These are phyloP conservation scores for Colletotrichum sp. DNA, from an alignment of 2,329 filamentous ascomycete genomes.

Conservation along the genomic window DNA sequence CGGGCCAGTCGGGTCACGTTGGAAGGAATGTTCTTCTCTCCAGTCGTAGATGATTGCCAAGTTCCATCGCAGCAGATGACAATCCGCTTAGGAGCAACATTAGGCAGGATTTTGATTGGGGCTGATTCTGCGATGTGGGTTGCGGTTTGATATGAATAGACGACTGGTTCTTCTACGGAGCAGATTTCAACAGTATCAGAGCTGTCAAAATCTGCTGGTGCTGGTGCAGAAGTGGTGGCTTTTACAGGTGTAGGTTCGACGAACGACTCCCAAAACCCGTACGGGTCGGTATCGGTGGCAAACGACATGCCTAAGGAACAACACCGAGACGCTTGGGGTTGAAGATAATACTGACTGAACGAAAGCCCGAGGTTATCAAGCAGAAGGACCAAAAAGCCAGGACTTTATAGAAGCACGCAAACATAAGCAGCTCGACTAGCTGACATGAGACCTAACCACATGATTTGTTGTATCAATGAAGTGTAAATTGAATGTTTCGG, in stretches of 20 bases:
- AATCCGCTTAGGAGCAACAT: constrained; percentile 1
- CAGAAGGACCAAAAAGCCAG: too few relatives aligned
- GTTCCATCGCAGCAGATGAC: constrained; percentile 16
- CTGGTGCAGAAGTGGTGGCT: too few relatives aligned
- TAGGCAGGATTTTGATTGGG: neutral
- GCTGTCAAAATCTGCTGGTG: too few relatives aligned
- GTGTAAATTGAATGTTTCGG: neutral
- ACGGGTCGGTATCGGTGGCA: too few relatives aligned
- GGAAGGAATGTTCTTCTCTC: neutral
- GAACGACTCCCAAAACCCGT: too few relatives aligned
- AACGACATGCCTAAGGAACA: too few relatives aligned
- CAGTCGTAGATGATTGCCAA: constrained; percentile 9
- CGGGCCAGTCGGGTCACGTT: neutral
- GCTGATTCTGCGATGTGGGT: accelerated
- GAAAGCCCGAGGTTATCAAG: too few relatives aligned
- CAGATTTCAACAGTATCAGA: neutral
- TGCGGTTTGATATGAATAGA: neutral
- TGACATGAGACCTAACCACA: neutral
- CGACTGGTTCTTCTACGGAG: neutral
- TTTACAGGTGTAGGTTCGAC: too few relatives aligned
- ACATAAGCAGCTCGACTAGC: neutral
- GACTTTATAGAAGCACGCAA: accelerated
- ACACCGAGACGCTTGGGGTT: accelerated
- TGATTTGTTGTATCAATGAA: neutral
- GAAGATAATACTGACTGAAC: too few relatives aligned